These are phyloP conservation scores for Dacryopinax spathularia DNA, from an alignment of 768 basidiomycete species.

Conservation along the genomic window DNA sequence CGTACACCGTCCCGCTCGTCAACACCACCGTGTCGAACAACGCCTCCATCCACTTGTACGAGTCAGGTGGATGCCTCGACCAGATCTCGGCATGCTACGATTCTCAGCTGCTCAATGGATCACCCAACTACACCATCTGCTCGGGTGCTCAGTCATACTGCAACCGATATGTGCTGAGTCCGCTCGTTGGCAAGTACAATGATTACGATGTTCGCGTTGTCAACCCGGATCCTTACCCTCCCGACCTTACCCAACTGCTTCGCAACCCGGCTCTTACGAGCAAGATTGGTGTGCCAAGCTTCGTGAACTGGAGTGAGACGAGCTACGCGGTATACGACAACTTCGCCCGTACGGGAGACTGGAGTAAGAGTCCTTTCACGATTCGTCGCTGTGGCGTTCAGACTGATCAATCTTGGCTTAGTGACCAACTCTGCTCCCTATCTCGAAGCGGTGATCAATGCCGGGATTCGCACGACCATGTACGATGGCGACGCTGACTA, in stretches of 20 bases:
- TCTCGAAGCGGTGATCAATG: slow-evolving; percentile 44
- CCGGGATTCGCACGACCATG: slow-evolving; percentile 23
- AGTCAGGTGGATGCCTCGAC: slow-evolving; percentile 35
- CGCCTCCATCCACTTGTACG: slow-evolving; percentile 34
- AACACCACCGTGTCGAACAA: slow-evolving; percentile 27
- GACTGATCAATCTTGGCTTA: slow-evolving; percentile 1
- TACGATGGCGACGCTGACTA: slow-evolving; percentile 47
- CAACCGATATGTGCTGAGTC: slow-evolving; percentile 40
- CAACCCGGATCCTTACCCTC: slow-evolving; percentile 38
- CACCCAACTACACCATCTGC: slow-evolving; percentile 41
- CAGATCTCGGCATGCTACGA: slow-evolving; percentile 17
- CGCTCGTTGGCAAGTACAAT: slow-evolving; percentile 42
- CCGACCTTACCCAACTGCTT: slow-evolving; percentile 21
- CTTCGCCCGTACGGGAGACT: slow-evolving; percentile 40
- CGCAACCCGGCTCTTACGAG: neutral
- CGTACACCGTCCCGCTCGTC: slow-evolving; percentile 41
- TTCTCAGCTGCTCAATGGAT: neutral
- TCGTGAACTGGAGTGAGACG: slow-evolving; percentile 27
- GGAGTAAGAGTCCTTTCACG: slow-evolving; percentile 25
- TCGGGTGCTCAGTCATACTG: slow-evolving; percentile 44
- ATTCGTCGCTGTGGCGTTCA: neutral
- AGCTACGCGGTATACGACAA: slow-evolving; percentile 34
- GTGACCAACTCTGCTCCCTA: slow-evolving; percentile 28
- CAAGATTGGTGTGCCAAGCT: neutral
- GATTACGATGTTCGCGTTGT: slow-evolving; percentile 37